Evolutionary conservation across 164 flowering plant genomes (phyloP).

Genomic region (Piper longum): DNA sequence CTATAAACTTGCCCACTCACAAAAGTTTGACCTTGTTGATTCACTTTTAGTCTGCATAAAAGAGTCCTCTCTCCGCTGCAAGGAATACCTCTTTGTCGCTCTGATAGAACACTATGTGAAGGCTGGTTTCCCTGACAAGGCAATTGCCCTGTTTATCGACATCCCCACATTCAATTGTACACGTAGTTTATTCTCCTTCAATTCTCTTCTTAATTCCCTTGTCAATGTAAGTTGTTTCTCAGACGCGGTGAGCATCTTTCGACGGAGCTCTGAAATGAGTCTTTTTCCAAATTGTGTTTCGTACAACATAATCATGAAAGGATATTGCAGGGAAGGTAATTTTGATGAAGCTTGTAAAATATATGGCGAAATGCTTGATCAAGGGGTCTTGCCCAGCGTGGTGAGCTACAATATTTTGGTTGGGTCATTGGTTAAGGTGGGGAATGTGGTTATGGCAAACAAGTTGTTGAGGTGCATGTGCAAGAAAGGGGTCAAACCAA

Average conservation of each 20-base stretch:
- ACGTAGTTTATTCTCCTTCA: conserved; percentile 51
- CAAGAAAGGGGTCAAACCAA: conserved; percentile 35
- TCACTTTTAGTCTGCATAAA: conserved; percentile 26
- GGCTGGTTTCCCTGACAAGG: conserved; percentile 29
- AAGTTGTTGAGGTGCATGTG: conserved; percentile 51
- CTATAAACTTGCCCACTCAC: conserved; percentile 59
- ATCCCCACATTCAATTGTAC: conserved; percentile 50
- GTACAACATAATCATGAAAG: conserved; percentile 59
- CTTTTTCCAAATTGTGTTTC: conserved; percentile 51
- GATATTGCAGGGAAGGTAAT: conserved; percentile 26
- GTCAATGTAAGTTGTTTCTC: conserved; percentile 28
- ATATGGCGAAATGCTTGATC: conserved; percentile 85
- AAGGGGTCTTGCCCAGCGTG: conserved; percentile 40
- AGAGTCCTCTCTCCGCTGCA: conserved; percentile 31
- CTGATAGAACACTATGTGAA: conserved; percentile 65
- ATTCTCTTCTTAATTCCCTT: conserved; percentile 37
- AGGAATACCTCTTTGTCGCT: conserved; percentile 43
- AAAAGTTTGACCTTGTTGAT: conserved; percentile 41
- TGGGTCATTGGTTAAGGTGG: conserved; percentile 46
- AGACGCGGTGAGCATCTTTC: conserved; percentile 40
- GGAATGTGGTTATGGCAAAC: conserved; percentile 38
- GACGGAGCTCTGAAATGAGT: conserved; percentile 24
- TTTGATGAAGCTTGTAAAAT: conserved; percentile 37
- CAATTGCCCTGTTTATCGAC: conserved; percentile 40
- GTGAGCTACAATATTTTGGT: conserved; percentile 63